Evolutionary conservation across 805 yeast genomes (phyloP).

Genomic region (Nematodospora valgi): DNA sequence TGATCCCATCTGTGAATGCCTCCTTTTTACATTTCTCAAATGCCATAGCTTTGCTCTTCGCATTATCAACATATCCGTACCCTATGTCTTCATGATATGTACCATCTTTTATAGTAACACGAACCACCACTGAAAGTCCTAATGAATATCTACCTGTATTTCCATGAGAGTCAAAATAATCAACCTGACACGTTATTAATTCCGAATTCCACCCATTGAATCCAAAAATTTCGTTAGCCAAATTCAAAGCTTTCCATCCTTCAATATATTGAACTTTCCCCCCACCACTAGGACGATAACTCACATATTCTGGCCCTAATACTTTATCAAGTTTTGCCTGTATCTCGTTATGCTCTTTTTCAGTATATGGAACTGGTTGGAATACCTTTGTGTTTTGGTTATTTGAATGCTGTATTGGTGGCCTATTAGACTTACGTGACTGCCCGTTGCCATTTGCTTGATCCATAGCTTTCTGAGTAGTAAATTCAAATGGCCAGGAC

Average conservation of each 20-base stretch:
- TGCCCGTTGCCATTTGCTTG: no score
- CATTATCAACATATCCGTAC: constrained; percentile 68
- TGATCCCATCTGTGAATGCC: constrained; percentile 81
- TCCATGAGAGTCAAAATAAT: constrained; percentile 63
- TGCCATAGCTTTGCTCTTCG: constrained; percentile 66
- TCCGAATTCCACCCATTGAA: constrained; percentile 83
- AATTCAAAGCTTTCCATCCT: constrained; percentile 78
- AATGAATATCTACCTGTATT: constrained; percentile 51
- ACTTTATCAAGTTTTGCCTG: constrained; percentile 33
- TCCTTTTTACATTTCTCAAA: constrained; percentile 79
- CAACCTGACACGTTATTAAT: constrained; percentile 60
- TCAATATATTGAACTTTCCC: constrained; percentile 68
- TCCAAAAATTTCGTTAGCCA: constrained; percentile 81
- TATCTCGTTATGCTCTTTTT: constrained; percentile 32
- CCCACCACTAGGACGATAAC: constrained; percentile 72
- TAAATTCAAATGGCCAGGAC: no score
- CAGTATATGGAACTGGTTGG: constrained; percentile 21
- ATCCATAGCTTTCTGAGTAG: no score
- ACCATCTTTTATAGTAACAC: constrained; percentile 76
- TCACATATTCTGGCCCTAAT: constrained; percentile 75
- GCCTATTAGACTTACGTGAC: no score
- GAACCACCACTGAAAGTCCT: constrained; percentile 68
- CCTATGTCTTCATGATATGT: constrained; percentile 79
- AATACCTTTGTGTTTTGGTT: constrained; percentile 2
- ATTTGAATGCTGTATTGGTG: no score